Evolutionary conservation across 345 rosid species (phyloP).

Genomic region (Eutrema japonicum): DNA sequence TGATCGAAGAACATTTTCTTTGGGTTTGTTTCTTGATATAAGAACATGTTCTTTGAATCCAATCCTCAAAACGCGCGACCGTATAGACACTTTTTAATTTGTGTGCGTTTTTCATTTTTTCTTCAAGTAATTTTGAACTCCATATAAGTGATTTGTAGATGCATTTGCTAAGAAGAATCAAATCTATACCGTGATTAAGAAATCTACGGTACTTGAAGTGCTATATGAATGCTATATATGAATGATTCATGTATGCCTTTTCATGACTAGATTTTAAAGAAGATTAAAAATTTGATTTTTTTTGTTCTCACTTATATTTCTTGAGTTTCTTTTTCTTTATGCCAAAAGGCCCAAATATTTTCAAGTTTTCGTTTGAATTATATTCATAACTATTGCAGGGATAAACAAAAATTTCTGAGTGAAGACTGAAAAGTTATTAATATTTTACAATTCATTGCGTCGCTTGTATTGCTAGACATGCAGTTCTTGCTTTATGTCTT

Average conservation of each 20-base stretch:
- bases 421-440: neutral
- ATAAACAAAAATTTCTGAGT: neutral
- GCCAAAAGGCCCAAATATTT: neutral
- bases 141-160: neutral
- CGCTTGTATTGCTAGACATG: neutral
- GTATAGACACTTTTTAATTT: neutral
- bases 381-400: neutral
- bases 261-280: neutral
- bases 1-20: slow-evolving; percentile 11
- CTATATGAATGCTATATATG: neutral
- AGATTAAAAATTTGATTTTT: neutral
- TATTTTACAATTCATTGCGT: neutral
- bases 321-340: no score
- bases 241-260: neutral
- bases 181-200: neutral
- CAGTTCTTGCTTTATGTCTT: slow-evolving; percentile 1
- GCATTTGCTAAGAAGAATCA: neutral
- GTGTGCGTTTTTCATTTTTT: neutral
- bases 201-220: slow-evolving; percentile 11
- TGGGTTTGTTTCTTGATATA: slow-evolving; percentile 13
- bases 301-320: no score
- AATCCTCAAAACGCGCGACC: neutral
- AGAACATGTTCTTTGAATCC: slow-evolving; percentile 16
- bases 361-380: neutral
- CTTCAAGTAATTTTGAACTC: slow-evolving; percentile 2